phyloP scores from a whole-genome alignment of 108 stramenopile species.

The Craspedostauros australis region DNA sequence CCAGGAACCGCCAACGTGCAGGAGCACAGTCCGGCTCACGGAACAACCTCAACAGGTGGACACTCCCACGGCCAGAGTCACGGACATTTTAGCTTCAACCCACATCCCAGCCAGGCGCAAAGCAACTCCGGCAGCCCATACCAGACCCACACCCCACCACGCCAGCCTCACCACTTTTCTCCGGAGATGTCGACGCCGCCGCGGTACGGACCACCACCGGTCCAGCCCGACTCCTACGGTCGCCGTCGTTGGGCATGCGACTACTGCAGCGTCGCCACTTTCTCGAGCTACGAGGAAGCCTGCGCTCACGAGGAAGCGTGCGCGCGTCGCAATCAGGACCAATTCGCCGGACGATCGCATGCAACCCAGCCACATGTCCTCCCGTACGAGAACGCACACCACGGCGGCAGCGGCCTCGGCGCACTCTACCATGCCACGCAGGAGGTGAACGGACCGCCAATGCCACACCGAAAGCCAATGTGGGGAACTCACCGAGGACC shows the following conservation, averaged over 20 bases:
- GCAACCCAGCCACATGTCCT: constrained; percentile 16
- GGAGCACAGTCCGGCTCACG: too few species aligned
- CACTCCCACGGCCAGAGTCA: too few species aligned
- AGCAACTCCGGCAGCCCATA: constrained; percentile 13
- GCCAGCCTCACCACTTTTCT: constrained; percentile 16
- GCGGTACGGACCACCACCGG: not conserved
- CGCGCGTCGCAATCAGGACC: constrained; percentile 35
- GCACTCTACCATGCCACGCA: constrained; percentile 32
- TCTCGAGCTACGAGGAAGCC: constrained; percentile 73
- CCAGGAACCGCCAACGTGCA: constrained; percentile 3
- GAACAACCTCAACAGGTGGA: too few species aligned
- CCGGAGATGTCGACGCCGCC: constrained; percentile 21
- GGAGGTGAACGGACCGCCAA: constrained; percentile 31
- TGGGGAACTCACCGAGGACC: constrained; percentile 34
- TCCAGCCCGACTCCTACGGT: constrained; percentile 2
- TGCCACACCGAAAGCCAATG: constrained; percentile 12
- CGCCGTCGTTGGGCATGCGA: constrained; percentile 72
- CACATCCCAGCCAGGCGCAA: too few species aligned
- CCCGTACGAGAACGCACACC: constrained; percentile 21
- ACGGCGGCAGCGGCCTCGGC: constrained; percentile 16
- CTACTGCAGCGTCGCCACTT: constrained; percentile 72
- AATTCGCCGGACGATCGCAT: constrained; percentile 19
- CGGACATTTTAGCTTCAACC: too few species aligned
- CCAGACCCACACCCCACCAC: constrained; percentile 15
- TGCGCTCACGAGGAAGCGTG: constrained; percentile 73